Evolutionary conservation across 1,284 basidiomycete species (phyloP), one percentile per base, ranked within the genome.

Genomic region (Tremellales sp.): DNA sequence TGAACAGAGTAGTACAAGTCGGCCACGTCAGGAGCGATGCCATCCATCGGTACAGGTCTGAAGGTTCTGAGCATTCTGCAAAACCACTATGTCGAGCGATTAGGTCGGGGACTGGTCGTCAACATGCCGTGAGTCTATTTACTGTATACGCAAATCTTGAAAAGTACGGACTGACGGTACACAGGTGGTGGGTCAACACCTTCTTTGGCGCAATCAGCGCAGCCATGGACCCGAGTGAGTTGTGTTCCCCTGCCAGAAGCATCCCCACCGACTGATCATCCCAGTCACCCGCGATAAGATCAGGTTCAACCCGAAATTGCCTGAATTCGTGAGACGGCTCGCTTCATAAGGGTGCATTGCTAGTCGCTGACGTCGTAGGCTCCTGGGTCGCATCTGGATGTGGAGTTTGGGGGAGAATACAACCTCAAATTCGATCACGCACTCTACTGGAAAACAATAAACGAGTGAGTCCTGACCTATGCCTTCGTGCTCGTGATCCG

Each of bases 221-320:
- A 0, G 91, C 94, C 77, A 73, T 96, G 52, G 91, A 94, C 69
- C 90, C 90, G 4, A 81, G n/a, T n/a, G n/a, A n/a, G n/a, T n/a
- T n/a, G n/a, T n/a, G n/a, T n/a, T n/a, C n/a, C n/a, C n/a, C n/a
- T n/a, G n/a, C n/a, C n/a, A n/a, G n/a, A n/a, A n/a, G n/a, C n/a
- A n/a, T n/a, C n/a, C n/a, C n/a, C n/a, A n/a, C n/a, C n/a, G n/a
- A n/a, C n/a, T n/a, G n/a, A n/a, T n/a, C n/a, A n/a, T n/a, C n/a
- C n/a, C n/a, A n/a, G n/a, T 91, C 39, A 94, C 91, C 0, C 80
- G 87, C 47, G 88, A 90, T 61, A 94, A 94, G 85, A 88, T 90
- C 82, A 82, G 84, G 26, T 93, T 94, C 74, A 92, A 94, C 67
- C 88, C 88, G 5, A 79, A 86, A 58, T 77, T 93, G 11, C 72